Evolutionary conservation across 768 basidiomycete species (phyloP), one percentile per base, ranked within the genome.

Genomic region (Pleurotus giganteus): DNA sequence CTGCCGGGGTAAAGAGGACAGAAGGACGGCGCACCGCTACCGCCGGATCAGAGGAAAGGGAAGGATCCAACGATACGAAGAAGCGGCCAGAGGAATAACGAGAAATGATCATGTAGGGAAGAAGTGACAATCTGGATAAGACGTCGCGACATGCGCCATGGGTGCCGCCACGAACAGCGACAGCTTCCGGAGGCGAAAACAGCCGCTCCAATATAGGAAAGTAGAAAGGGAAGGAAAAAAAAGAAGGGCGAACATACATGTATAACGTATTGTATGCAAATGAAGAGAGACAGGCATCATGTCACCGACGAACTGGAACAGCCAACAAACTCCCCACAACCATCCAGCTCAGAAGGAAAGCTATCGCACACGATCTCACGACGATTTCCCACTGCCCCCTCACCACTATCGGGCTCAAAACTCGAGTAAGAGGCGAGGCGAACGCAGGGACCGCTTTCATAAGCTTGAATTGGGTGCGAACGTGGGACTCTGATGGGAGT

Each of bases 311-410:
- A 24, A 66, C 67, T 19, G 77, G 78, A 28, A 78, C 58, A 2
- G 77, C 78, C 56, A 83, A 57, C 43, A 81, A 58, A 36, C 59
- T 56, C 1, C 74, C 79, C 5, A 80, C 59, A 11, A 79, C 50
- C 7, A 69, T 44, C 72, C 74, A 78, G 47, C 69, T 69, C 39
- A 78, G 52, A 12, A 85, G 24, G 21, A 81, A 69, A 0, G 81
- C 82, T 8, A 83, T 60, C 0, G 72, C 26, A 41, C 73, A 75
- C 2, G 85, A 85, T 32, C 87, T 74, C 24, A 88, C 71, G 27
- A 91, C 87, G 26, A 92, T 86, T 68, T 91, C 89, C 91, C 90
- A 92, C 61, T 93, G 91, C 2, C 83, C 88, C n/a, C 91, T 78
- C 49, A 81, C 77, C 47, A 91, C 82, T 54, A 86, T 75, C 13